A percentile compares a stretch with the other conserved stretches of the same genome.
phyloP scores from a whole-genome alignment of 1,139 yeast species.

The Scheffersomyces titani region DNA sequence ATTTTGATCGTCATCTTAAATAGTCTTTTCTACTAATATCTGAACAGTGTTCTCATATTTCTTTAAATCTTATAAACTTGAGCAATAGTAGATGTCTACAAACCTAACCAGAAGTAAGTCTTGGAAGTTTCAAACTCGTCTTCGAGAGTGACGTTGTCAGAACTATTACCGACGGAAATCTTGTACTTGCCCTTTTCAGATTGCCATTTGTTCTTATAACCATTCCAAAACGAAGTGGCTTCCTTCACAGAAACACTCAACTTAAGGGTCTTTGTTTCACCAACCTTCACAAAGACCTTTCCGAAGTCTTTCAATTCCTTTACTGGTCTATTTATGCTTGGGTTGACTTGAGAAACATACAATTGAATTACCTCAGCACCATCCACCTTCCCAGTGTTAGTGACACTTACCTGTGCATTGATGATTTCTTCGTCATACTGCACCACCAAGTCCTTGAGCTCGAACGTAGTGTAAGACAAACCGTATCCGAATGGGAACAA shows the following conservation, averaged over 20 bases:
- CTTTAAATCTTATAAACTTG: no score
- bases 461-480: slow-evolving; percentile 55
- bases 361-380: slow-evolving; percentile 54
- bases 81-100: no score
- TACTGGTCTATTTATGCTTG: slow-evolving; percentile 49
- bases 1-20: no score
- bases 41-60: no score
- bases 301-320: slow-evolving; percentile 60
- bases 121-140: slow-evolving; percentile 10
- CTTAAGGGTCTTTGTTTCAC: slow-evolving; percentile 36
- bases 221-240: slow-evolving; percentile 58
- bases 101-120: slow-evolving; percentile 10
- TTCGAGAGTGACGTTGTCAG: slow-evolving; percentile 19
- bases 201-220: slow-evolving; percentile 49
- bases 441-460: slow-evolving; percentile 15
- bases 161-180: slow-evolving; percentile 46
- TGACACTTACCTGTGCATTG: slow-evolving; percentile 35
- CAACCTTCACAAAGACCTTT: slow-evolving; percentile 46
- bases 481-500: slow-evolving; percentile 65
- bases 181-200: slow-evolving; percentile 52
- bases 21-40: no score
- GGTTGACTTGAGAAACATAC: slow-evolving; percentile 40
- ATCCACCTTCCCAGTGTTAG: slow-evolving; percentile 40
- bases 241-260: slow-evolving; percentile 45
- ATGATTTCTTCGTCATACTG: slow-evolving; percentile 9